These are phyloP conservation scores for Cyathus striatus DNA, from an alignment of 768 basidiomycete species.

Conservation along the genomic window DNA sequence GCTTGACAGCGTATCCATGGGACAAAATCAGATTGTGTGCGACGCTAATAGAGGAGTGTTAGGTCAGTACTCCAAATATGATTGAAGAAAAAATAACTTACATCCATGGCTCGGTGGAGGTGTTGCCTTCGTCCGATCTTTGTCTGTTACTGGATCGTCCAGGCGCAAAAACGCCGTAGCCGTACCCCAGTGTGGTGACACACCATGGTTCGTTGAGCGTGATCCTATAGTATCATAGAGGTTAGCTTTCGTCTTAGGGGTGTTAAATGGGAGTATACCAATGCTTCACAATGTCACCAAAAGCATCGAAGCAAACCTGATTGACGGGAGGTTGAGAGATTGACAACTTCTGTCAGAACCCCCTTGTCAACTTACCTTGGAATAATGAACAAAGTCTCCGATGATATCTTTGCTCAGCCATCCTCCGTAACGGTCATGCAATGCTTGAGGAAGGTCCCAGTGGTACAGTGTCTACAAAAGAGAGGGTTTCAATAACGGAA, in stretches of 20 bases:
- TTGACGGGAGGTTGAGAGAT: not conserved
- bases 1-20: slow-evolving; percentile 60
- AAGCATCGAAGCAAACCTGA: slow-evolving; percentile 62
- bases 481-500: too few species aligned
- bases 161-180: slow-evolving; percentile 60
- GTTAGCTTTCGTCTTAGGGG: too few species aligned
- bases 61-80: too few species aligned
- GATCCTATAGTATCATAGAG: too few species aligned
- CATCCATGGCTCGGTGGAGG: slow-evolving; percentile 61
- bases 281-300: slow-evolving; percentile 69
- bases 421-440: slow-evolving; percentile 70
- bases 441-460: slow-evolving; percentile 73
- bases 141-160: slow-evolving; percentile 61
- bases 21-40: slow-evolving; percentile 65
- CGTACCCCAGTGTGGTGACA: slow-evolving; percentile 59
- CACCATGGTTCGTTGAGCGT: slow-evolving; percentile 77
- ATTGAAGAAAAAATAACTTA: slow-evolving; percentile 22
- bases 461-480: slow-evolving; percentile 59
- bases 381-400: slow-evolving; percentile 59
- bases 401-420: slow-evolving; percentile 69
- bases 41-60: too few species aligned
- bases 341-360: not conserved
- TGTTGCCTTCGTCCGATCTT: slow-evolving; percentile 52
- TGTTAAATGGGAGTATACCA: slow-evolving; percentile 40
- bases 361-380: slow-evolving; percentile 27